Conservation (phyloP, 495 filamentous ascomycete species). For the Jackrogersella minutella region DNA sequence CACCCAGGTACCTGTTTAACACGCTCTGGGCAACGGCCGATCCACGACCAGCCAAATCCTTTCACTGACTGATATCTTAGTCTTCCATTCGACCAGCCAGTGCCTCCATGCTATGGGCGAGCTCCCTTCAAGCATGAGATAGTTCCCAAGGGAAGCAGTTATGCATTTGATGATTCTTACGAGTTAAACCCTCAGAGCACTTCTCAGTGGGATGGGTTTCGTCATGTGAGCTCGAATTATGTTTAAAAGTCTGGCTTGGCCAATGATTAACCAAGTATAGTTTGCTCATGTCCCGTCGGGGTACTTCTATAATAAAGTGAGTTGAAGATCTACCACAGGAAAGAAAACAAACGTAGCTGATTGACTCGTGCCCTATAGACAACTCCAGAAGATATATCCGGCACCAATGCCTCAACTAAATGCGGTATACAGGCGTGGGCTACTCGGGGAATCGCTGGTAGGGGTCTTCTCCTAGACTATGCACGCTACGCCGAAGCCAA, state of each 20-base stretch:
- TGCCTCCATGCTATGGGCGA: slow-evolving; percentile 52
- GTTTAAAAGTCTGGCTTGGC: neutral
- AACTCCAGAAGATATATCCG: slow-evolving; percentile 53
- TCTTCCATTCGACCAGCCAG: slow-evolving; percentile 63
- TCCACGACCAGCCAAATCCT: neutral
- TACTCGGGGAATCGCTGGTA: slow-evolving; percentile 46
- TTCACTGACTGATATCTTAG: slow-evolving; percentile 39
- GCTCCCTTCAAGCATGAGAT: slow-evolving; percentile 55
- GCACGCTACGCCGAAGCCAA: slow-evolving; percentile 47
- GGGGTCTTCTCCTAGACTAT: slow-evolving; percentile 60
- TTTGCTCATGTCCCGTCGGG: slow-evolving; percentile 55
- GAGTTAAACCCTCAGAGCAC: slow-evolving; percentile 71
- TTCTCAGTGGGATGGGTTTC: slow-evolving; percentile 77
- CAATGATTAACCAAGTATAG: slow-evolving; percentile 8
- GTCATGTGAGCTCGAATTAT: slow-evolving; percentile 54
- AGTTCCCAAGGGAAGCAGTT: slow-evolving; percentile 51
- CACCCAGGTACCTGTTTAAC: too few species aligned
- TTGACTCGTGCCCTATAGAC: slow-evolving; percentile 43
- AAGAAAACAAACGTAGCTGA: neutral
- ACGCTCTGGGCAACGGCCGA: too few species aligned
- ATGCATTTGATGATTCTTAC: slow-evolving; percentile 70
- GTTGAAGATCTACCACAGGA: slow-evolving; percentile 18
- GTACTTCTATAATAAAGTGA: slow-evolving; percentile 60
- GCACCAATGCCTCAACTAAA: slow-evolving; percentile 36
- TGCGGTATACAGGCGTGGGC: slow-evolving; percentile 52